A percentile compares a stretch with the other conserved stretches of the same genome.
Conservation (phyloP, 1,139 yeast genomes). For the Blastobotrys persicus region DNA sequence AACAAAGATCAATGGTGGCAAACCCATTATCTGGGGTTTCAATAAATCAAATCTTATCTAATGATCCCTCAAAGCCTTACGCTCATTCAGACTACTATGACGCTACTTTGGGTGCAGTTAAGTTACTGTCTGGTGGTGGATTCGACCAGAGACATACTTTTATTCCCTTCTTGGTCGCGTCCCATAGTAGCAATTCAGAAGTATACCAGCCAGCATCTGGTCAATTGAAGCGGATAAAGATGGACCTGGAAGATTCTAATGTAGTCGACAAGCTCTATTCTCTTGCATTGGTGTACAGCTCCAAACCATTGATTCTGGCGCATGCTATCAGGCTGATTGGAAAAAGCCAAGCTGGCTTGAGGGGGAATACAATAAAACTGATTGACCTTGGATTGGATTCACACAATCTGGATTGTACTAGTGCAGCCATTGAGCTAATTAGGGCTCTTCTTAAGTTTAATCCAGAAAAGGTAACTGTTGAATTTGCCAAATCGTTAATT, state of each 20-base stretch:
- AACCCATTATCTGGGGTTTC: background rate
- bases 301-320: constrained; percentile 46
- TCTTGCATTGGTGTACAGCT: background rate
- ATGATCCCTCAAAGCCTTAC: constrained; percentile 5
- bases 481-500: background rate
- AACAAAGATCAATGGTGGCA: background rate
- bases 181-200: constrained; percentile 56
- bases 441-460: constrained; percentile 46
- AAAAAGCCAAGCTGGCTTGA: constrained; percentile 47
- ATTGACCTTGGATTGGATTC: constrained; percentile 59
- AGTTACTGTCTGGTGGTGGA: constrained; percentile 39
- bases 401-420: constrained; percentile 46
- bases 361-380: constrained; percentile 35
- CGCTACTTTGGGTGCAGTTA: constrained; percentile 13
- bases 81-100: constrained; percentile 3
- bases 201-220: constrained; percentile 54
- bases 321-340: constrained; percentile 52
- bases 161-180: constrained; percentile 54
- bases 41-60: constrained; percentile 2
- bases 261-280: constrained; percentile 47
- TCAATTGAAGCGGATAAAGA: constrained; percentile 48
- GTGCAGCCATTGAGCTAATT: constrained; percentile 58
- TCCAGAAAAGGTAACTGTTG: background rate
- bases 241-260: constrained; percentile 45
- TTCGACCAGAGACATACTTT: constrained; percentile 42